A percentile compares a stretch with the other conserved stretches of the same genome.
Conservation (phyloP, 163 green algal species). For the Scenedesmus sp. region DNA sequence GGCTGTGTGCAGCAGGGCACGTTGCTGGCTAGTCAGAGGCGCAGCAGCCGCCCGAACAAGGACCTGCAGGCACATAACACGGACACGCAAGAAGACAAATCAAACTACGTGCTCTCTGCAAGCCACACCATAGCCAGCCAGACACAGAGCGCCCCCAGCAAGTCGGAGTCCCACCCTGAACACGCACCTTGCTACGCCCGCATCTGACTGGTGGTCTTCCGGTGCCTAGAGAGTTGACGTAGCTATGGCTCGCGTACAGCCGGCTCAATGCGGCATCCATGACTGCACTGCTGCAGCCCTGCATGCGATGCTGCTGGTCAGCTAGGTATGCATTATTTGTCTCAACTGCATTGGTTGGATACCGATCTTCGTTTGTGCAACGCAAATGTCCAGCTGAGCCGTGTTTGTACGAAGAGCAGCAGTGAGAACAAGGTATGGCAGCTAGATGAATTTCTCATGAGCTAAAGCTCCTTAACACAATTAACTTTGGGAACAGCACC, state of each 20-base stretch:
- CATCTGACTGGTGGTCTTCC: neutral
- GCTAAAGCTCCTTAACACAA: neutral
- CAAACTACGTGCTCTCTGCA: neutral
- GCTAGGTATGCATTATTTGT: neutral
- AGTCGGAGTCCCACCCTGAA: neutral
- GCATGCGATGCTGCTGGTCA: slow-evolving; percentile 1
- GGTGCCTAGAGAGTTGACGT: neutral
- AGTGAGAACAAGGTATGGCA: neutral
- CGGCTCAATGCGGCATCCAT: slow-evolving; percentile 4
- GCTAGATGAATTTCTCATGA: neutral
- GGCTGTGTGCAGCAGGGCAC: slow-evolving; percentile 38
- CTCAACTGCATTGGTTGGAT: neutral
- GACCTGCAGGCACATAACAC: slow-evolving; percentile 14
- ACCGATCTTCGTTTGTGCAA: neutral
- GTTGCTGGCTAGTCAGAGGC: slow-evolving; percentile 7
- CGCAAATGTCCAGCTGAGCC: neutral
- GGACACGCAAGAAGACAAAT: neutral
- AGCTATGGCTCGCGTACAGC: slow-evolving; percentile 11
- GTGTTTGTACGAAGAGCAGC: neutral
- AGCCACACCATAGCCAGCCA: neutral
- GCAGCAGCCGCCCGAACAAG: neutral
- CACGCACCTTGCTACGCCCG: neutral
- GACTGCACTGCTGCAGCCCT: slow-evolving; percentile 1
- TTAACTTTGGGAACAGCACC: neutral
- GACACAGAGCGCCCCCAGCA: neutral